Percentiles rank a stretch among this genome's conserved stretches.
phyloP scores from a whole-genome alignment of 495 filamentous ascomycete species.

The Beverwykella pulmonaria region DNA sequence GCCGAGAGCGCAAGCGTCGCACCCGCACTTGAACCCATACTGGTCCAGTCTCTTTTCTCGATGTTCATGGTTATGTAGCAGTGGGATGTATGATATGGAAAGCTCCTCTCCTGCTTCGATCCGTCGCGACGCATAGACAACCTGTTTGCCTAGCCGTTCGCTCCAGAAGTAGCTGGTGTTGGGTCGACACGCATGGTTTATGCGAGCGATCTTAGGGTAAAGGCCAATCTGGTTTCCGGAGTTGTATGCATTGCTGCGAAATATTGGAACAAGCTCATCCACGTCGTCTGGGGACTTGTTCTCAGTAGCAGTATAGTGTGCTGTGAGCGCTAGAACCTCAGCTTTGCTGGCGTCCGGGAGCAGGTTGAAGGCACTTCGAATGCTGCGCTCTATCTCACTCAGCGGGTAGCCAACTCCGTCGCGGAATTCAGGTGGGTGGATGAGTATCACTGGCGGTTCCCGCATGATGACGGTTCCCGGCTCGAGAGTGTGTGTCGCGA shows the following conservation, averaged over 20 bases:
- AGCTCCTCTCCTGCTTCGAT: conserved; percentile 33
- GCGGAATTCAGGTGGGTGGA: conserved; percentile 14
- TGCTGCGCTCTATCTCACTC: neutral
- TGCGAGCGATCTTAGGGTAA: conserved; percentile 26
- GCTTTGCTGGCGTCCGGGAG: conserved; percentile 5
- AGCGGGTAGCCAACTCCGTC: conserved; percentile 9
- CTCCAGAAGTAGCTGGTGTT: conserved; percentile 30
- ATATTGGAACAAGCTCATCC: conserved; percentile 20
- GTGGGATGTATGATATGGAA: conserved; percentile 22
- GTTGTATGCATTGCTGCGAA: conserved; percentile 32
- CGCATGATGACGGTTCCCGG: conserved; percentile 20
- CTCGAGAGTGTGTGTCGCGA: conserved; percentile 25
- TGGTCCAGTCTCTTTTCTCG: conserved; percentile 19
- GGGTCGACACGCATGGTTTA: conserved; percentile 35
- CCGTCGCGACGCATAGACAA: conserved; percentile 21
- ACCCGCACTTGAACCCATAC: conserved; percentile 32
- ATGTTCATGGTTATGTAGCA: conserved; percentile 8
- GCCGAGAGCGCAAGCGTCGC: conserved; percentile 19
- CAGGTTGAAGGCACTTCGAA: conserved; percentile 9
- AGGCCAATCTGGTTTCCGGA: conserved; percentile 26
- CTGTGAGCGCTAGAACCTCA: conserved; percentile 8
- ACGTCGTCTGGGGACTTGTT: neutral
- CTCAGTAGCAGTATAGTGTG: conserved; percentile 8
- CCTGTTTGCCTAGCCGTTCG: conserved; percentile 6
- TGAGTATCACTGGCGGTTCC: conserved; percentile 18